Evolutionary conservation across 805 yeast genomes (phyloP).

Genomic region (Wickerhamiella kurtzmanii): DNA sequence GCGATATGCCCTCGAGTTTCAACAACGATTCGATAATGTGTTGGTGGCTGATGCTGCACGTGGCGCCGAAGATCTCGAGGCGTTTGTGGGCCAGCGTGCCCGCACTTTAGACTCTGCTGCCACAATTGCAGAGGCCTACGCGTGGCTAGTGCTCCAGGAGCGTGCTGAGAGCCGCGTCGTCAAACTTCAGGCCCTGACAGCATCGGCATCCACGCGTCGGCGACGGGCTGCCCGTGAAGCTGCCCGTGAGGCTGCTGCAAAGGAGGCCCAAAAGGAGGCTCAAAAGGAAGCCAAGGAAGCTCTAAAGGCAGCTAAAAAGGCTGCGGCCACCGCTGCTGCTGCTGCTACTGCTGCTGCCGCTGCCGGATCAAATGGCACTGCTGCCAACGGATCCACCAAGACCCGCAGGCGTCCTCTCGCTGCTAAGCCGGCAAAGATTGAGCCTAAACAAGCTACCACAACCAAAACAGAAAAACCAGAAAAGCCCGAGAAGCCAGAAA

Average conservation of each 20-base stretch:
- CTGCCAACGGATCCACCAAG: neutral
- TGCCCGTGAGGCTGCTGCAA: neutral
- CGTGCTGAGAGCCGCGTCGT: conserved; percentile 9
- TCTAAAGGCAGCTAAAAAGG: neutral
- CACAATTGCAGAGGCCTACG: neutral
- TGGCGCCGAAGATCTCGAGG: neutral
- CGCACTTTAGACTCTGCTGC: conserved; percentile 1
- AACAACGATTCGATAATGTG: neutral
- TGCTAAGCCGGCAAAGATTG: neutral
- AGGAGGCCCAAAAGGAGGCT: neutral
- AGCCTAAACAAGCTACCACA: neutral
- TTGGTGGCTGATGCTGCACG: neutral
- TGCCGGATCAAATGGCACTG: no score
- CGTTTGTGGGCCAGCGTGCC: conserved; percentile 4
- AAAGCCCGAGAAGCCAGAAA: neutral
- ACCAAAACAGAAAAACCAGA: neutral
- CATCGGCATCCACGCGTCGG: conserved; percentile 3
- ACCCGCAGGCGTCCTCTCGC: neutral
- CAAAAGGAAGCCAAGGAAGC: neutral
- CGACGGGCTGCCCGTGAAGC: conserved; percentile 1
- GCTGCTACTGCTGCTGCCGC: neutral
- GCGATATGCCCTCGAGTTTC: neutral
- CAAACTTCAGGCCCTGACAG: neutral
- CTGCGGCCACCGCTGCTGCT: neutral
- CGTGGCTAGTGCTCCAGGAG: conserved; percentile 5